Conservation (phyloP, 1,284 basidiomycete species). For the Mycena citricolor region DNA sequence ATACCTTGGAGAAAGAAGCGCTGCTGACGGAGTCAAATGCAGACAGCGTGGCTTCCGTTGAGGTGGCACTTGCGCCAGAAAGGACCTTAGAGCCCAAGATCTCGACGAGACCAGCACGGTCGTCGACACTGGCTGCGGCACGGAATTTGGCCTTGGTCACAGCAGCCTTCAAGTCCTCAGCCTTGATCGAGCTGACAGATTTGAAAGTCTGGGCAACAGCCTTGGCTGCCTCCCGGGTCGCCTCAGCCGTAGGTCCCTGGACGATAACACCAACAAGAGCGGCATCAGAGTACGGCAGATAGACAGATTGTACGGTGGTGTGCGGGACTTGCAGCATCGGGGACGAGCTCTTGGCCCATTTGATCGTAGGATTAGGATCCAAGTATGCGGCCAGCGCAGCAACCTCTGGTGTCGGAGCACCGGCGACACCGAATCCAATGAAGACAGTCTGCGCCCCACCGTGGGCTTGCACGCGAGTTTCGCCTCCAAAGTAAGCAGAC, state of each 20-base stretch:
- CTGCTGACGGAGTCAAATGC: conserved; percentile 63
- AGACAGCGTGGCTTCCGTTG: conserved; percentile 54
- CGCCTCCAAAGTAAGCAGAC: conserved; percentile 81
- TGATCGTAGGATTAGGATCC: conserved; percentile 71
- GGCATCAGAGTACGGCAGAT: conserved; percentile 88
- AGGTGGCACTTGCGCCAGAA: conserved; percentile 46
- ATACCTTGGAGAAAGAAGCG: conserved; percentile 62
- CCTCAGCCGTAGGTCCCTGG: conserved; percentile 56
- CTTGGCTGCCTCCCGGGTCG: conserved; percentile 66
- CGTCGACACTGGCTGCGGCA: conserved; percentile 70
- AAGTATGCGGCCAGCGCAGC: conserved; percentile 79
- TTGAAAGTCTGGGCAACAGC: conserved; percentile 70
- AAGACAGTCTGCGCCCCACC: conserved; percentile 73
- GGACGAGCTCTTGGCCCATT: conserved; percentile 79
- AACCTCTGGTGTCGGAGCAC: conserved; percentile 65
- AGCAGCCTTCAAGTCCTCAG: conserved; percentile 77
- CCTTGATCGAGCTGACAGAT: conserved; percentile 52
- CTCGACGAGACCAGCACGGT: conserved; percentile 66
- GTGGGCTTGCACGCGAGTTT: conserved; percentile 69
- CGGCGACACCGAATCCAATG: conserved; percentile 76
- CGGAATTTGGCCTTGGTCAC: conserved; percentile 86
- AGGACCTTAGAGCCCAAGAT: conserved; percentile 66
- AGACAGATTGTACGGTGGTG: conserved; percentile 67
- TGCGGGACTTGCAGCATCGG: conserved; percentile 57
- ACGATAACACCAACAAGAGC: conserved; percentile 81